Percentiles rank a stretch among this genome's conserved stretches.
These are phyloP conservation scores for Crithidia sp. DNA, from an alignment of 208 protist genomes.

Conservation along the genomic window DNA sequence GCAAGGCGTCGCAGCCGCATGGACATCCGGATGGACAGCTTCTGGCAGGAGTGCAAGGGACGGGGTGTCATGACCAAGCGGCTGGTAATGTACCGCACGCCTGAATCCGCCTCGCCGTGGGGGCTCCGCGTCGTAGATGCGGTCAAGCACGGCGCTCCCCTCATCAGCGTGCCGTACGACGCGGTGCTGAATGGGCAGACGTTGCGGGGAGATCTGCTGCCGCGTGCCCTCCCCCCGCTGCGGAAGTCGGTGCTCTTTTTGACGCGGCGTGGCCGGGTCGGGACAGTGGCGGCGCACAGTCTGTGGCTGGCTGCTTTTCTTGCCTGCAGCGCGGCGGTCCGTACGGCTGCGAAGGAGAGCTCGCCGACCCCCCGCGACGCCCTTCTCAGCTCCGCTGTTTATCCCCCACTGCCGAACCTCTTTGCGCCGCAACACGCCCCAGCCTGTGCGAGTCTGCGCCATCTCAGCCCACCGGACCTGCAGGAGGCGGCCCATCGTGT, in stretches of 20 bases:
- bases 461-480: slow-evolving; percentile 6
- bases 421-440: slow-evolving; percentile 16
- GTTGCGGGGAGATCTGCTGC: slow-evolving; percentile 56
- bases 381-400: slow-evolving; percentile 19
- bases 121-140: slow-evolving; percentile 48
- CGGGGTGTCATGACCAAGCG: slow-evolving; percentile 67
- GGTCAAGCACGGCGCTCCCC: slow-evolving; percentile 50
- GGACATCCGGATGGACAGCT: slow-evolving; percentile 4
- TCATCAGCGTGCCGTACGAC: slow-evolving; percentile 76
- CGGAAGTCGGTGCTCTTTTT: slow-evolving; percentile 49
- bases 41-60: slow-evolving; percentile 68
- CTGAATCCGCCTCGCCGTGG: slow-evolving; percentile 27
- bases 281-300: slow-evolving; percentile 41
- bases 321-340: slow-evolving; percentile 29
- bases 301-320: slow-evolving; percentile 57
- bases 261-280: slow-evolving; percentile 57
- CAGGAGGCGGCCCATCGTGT: slow-evolving; percentile 18
- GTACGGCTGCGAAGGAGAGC: neutral
- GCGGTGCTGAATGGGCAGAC: slow-evolving; percentile 74
- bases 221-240: slow-evolving; percentile 52
- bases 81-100: slow-evolving; percentile 33
- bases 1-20: no score
- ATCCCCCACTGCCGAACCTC: slow-evolving; percentile 28
- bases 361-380: neutral
- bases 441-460: slow-evolving; percentile 19